Evolutionary conservation across 495 filamentous ascomycete species (phyloP).

Genomic region (Stereocaulon alpinum): DNA sequence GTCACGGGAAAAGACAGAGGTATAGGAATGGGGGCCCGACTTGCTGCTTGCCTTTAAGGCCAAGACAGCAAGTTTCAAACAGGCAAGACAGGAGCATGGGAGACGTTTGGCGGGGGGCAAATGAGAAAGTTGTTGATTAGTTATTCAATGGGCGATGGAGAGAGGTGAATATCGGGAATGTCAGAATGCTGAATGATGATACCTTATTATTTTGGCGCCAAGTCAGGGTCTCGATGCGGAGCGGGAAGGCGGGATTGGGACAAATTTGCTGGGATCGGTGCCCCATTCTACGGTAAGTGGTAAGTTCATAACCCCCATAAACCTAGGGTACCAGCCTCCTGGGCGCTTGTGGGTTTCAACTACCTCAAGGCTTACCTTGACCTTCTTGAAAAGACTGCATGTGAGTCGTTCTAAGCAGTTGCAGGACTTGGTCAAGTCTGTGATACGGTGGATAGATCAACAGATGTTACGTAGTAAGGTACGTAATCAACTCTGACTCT

Average conservation of each 20-base stretch:
- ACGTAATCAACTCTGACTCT: not conserved
- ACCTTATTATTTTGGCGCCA: not conserved
- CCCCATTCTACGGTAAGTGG: too few species aligned
- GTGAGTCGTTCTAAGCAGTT: too few species aligned
- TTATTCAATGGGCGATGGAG: not conserved
- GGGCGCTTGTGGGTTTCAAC: too few species aligned
- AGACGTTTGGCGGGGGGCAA: not conserved
- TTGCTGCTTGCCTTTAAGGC: not conserved
- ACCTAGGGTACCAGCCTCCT: too few species aligned
- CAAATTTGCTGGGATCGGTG: too few species aligned
- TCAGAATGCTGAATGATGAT: conserved; percentile 5
- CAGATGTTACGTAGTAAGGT: not conserved
- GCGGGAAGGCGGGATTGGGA: too few species aligned
- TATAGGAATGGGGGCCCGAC: not conserved
- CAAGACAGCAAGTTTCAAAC: not conserved
- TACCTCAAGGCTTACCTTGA: too few species aligned
- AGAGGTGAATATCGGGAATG: not conserved
- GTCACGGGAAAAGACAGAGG: not conserved
- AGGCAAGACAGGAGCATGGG: not conserved
- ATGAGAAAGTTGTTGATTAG: not conserved
- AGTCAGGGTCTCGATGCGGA: not conserved
- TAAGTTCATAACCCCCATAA: too few species aligned
- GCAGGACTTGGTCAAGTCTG: not conserved
- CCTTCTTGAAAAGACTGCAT: too few species aligned
- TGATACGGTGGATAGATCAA: not conserved